These are phyloP conservation scores for Syzygium grande DNA, from an alignment of 345 rosid species.

Conservation along the genomic window DNA sequence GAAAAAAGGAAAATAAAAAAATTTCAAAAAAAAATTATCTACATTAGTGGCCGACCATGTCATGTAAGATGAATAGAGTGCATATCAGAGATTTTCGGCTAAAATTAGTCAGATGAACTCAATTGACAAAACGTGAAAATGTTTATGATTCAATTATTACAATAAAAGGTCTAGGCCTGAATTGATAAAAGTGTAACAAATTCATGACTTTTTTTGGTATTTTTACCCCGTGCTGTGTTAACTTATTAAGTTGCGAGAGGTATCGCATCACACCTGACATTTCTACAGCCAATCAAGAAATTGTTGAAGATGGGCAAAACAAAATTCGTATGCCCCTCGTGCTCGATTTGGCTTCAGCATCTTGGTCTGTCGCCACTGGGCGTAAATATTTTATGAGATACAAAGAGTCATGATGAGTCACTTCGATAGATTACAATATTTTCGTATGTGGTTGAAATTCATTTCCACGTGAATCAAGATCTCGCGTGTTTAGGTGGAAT, in stretches of 20 bases:
- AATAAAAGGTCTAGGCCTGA: no score
- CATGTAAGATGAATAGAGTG: no score
- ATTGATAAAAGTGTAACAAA: no score
- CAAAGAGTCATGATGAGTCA: not conserved
- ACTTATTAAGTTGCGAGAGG: not conserved
- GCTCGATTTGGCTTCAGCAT: not conserved
- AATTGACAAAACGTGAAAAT: no score
- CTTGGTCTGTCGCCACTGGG: not conserved
- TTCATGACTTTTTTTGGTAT: no score
- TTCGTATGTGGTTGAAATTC: not conserved
- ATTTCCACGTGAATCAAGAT: not conserved
- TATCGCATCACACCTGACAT: not conserved
- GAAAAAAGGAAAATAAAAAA: no score
- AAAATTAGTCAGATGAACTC: no score
- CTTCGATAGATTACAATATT: not conserved
- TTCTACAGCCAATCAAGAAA: not conserved
- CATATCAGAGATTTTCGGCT: no score
- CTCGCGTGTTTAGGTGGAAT: not conserved
- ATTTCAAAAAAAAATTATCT: no score
- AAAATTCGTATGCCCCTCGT: not conserved
- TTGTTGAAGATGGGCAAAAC: not conserved
- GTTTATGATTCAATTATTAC: no score
- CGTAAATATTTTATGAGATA: not conserved
- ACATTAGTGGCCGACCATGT: rapidly evolving
- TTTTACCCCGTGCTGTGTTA: no score